phyloP scores from a whole-genome alignment of 2,329 filamentous ascomycete genomes.

The Epichloe uncinata region DNA sequence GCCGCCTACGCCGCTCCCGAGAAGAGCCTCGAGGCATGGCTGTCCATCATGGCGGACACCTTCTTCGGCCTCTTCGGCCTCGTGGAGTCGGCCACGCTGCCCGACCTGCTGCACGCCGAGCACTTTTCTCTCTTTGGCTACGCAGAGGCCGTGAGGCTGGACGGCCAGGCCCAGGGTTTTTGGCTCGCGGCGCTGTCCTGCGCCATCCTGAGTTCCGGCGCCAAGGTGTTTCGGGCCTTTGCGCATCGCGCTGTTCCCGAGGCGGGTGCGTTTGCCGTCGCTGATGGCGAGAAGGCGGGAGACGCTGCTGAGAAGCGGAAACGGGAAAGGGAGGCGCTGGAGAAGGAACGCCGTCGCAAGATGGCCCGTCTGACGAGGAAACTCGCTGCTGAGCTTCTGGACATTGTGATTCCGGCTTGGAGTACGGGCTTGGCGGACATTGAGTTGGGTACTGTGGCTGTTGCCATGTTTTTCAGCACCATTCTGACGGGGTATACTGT shows the following conservation, averaged over 20 bases:
- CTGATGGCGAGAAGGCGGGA: conserved; percentile 6
- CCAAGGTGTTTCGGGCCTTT: conserved; percentile 27
- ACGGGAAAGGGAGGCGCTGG: conserved; percentile 19
- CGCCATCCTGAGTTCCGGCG: conserved; percentile 29
- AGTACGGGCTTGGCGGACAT: conserved; percentile 47
- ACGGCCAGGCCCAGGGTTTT: conserved; percentile 51
- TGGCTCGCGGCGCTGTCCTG: conserved; percentile 53
- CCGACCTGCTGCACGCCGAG: conserved; percentile 33
- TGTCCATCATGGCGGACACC: conserved; percentile 43
- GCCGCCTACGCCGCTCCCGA: conserved; percentile 10
- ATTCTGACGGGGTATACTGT: conserved; percentile 45
- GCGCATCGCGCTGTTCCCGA: conserved; percentile 23
- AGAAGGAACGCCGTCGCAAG: conserved; percentile 16
- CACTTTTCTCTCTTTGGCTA: conserved; percentile 39
- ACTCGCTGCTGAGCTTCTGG: conserved; percentile 43
- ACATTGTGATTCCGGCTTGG: conserved; percentile 47
- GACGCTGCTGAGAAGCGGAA: conserved; percentile 19
- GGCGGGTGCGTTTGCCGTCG: conserved; percentile 12
- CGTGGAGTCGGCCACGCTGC: conserved; percentile 50
- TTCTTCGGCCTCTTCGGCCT: conserved; percentile 55
- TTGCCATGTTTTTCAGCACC: conserved; percentile 48
- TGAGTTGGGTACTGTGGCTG: conserved; percentile 37
- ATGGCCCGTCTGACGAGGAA: conserved; percentile 28
- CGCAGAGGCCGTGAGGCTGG: conserved; percentile 31
- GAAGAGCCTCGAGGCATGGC: conserved; percentile 24